phyloP scores from a whole-genome alignment of 306 rosid genomes.

The Alnus glutinosa region DNA sequence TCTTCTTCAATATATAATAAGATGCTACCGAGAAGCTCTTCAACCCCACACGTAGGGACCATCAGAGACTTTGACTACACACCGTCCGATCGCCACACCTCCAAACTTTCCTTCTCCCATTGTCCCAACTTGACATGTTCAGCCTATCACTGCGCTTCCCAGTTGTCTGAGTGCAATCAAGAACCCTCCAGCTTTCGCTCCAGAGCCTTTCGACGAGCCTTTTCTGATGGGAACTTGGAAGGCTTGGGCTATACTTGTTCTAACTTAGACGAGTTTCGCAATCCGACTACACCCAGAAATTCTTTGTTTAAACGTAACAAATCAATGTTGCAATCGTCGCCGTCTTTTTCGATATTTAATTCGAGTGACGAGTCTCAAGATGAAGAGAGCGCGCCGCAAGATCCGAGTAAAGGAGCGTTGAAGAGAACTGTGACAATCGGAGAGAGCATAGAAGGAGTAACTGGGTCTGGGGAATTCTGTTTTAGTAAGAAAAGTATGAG shows the following conservation, averaged over 20 bases:
- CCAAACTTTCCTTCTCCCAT: conserved; percentile 2
- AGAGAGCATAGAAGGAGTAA: conserved; percentile 29
- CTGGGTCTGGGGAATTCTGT: conserved; percentile 43
- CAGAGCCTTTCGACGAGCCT: conserved; percentile 2
- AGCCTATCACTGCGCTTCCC: conserved; percentile 1
- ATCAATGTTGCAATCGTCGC: conserved; percentile 46
- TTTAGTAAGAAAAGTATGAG: conserved; percentile 50
- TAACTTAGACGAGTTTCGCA: conserved; percentile 32
- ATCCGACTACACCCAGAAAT: conserved; percentile 13
- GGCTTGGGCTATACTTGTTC: conserved; percentile 8
- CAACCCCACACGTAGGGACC: conserved; percentile 4
- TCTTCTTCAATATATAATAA: background rate
- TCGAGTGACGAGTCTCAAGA: conserved; percentile 29
- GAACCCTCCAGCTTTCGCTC: background rate
- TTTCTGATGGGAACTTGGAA: conserved; percentile 15
- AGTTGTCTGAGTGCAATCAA: background rate
- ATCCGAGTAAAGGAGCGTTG: conserved; percentile 22
- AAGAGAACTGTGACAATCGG: conserved; percentile 36
- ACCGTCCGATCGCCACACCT: background rate
- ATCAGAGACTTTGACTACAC: background rate
- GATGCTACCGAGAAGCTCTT: conserved; percentile 20
- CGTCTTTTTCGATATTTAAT: conserved; percentile 62
- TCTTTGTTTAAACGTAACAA: conserved; percentile 1
- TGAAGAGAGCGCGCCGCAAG: conserved; percentile 29
- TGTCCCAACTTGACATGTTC: conserved; percentile 1